Evolutionary conservation across 306 rosid genomes (phyloP).

Genomic region (Vigna radiata): DNA sequence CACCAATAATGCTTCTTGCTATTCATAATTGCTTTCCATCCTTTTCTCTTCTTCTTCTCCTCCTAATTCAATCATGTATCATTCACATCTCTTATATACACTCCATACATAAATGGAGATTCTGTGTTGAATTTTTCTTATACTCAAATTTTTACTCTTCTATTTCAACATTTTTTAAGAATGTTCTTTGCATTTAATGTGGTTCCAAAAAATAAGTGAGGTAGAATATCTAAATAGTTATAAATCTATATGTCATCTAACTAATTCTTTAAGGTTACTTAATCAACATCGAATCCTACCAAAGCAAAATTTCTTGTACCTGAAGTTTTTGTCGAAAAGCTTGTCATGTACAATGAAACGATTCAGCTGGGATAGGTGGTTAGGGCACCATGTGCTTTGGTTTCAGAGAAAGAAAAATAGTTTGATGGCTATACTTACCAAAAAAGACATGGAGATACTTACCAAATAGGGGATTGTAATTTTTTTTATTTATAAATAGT

Average conservation of each 20-base stretch:
- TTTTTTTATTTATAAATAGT: too few relatives aligned
- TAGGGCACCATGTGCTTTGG: constrained; percentile 11
- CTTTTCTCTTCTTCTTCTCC: constrained; percentile 12
- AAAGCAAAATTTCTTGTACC: constrained; percentile 9
- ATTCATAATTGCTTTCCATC: constrained; percentile 37
- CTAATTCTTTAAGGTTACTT: constrained; percentile 11
- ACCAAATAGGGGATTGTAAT: too few relatives aligned
- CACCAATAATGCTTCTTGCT: constrained; percentile 40
- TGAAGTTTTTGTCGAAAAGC: neutral
- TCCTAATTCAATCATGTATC: constrained; percentile 44
- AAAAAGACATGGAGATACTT: too few relatives aligned
- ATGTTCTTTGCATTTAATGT: too few relatives aligned
- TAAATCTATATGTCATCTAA: neutral
- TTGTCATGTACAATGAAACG: neutral
- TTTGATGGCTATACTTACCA: neutral
- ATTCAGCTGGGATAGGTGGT: constrained; percentile 11
- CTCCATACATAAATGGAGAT: too few relatives aligned
- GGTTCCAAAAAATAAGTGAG: too few relatives aligned
- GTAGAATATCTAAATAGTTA: too few relatives aligned
- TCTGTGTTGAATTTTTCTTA: too few relatives aligned
- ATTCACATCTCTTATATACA: neutral
- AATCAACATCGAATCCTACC: constrained; percentile 26
- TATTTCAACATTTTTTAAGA: too few relatives aligned
- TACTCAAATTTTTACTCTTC: too few relatives aligned
- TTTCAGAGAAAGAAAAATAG: neutral